Evolutionary conservation across 441 rosid genomes (phyloP).

Genomic region (Gossypium davidsonii): DNA sequence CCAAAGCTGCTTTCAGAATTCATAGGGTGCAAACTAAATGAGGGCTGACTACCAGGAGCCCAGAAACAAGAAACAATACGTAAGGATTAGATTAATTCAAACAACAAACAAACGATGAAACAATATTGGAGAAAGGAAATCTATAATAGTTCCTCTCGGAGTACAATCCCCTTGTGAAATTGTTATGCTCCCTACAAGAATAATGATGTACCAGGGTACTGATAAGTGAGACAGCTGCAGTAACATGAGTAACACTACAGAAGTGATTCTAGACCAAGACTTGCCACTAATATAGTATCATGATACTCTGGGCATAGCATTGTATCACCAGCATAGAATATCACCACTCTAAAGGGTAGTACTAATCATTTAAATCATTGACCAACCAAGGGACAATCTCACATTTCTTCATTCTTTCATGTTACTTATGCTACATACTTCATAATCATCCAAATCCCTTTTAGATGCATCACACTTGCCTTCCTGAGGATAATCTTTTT

Average conservation of each 20-base stretch:
- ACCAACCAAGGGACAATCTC: not conserved
- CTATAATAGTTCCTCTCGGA: not conserved
- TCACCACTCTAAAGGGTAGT: not conserved
- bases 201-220: not conserved
- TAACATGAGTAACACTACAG: not conserved
- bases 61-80: not conserved
- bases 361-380: not conserved
- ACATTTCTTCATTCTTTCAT: constrained; percentile 1
- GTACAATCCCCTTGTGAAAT: not conserved
- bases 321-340: not conserved
- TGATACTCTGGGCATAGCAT: not conserved
- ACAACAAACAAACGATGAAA: not conserved
- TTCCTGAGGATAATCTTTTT: not conserved
- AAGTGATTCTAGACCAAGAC: not conserved
- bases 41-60: not conserved
- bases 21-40: constrained; percentile 6
- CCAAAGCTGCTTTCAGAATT: constrained; percentile 16
- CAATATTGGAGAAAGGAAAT: constrained; percentile 1
- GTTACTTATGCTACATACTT: not conserved
- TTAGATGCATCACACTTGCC: not conserved
- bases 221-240: not conserved
- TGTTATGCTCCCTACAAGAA: not conserved
- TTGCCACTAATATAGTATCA: not conserved
- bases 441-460: not conserved
- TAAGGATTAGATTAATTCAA: not conserved